Evolutionary conservation across 306 rosid species (phyloP).

Genomic region (Cicer judaicum): DNA sequence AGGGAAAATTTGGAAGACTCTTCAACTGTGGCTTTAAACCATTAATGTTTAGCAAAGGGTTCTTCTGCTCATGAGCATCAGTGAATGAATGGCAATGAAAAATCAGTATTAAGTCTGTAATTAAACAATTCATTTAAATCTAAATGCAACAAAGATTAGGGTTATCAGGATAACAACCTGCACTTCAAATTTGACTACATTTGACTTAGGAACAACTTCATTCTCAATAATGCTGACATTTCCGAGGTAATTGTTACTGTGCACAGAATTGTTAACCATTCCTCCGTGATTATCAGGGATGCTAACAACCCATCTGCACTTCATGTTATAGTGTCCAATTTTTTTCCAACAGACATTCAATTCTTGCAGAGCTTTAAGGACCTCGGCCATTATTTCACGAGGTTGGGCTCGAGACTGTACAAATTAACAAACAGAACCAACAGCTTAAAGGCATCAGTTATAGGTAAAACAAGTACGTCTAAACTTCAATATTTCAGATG

Average conservation of each 20-base stretch:
- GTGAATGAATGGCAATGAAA: conserved; percentile 20
- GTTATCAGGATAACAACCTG: conserved; percentile 63
- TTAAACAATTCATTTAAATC: conserved; percentile 21
- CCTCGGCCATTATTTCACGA: conserved; percentile 96
- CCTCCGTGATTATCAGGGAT: conserved; percentile 65
- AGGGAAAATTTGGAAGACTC: conserved; percentile 9
- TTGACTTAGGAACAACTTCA: conserved; percentile 58
- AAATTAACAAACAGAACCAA: conserved; percentile 40
- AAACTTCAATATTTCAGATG: conserved; percentile 17
- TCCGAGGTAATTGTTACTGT: conserved; percentile 59
- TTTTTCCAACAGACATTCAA: conserved; percentile 91
- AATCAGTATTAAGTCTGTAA: background rate
- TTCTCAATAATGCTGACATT: conserved; percentile 64
- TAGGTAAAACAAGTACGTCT: conserved; percentile 37
- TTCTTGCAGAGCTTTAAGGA: conserved; percentile 90
- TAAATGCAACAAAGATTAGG: conserved; percentile 26
- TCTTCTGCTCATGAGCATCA: conserved; percentile 23
- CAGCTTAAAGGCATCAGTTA: conserved; percentile 38
- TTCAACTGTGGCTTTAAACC: conserved; percentile 14
- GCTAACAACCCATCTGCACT: conserved; percentile 78
- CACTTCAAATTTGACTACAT: conserved; percentile 92
- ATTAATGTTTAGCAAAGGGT: conserved; percentile 1
- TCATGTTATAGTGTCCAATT: conserved; percentile 97
- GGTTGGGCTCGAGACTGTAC: conserved; percentile 88
- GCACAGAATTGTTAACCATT: conserved; percentile 64